A percentile compares a stretch with the other conserved stretches of the same genome.
phyloP scores from a whole-genome alignment of 169 alveolate genomes.

The Babesia divergens region DNA sequence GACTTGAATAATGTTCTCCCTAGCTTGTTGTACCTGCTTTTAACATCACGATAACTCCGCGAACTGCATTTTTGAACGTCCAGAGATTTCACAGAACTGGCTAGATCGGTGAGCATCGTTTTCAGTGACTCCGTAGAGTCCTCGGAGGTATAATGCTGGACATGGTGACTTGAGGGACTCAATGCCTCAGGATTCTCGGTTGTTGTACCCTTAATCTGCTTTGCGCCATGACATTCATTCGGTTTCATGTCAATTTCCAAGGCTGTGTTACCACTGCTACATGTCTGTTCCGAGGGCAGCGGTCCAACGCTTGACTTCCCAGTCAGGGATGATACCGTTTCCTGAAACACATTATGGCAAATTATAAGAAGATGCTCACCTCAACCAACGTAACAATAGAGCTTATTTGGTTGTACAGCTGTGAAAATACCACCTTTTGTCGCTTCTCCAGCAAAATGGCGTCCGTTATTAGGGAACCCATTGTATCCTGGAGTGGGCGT shows the following conservation, averaged over 20 bases:
- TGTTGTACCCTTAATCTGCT: too few species aligned
- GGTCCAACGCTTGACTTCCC: not conserved
- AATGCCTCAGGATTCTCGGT: too few species aligned
- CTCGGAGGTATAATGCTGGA: not conserved
- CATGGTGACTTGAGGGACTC: too few species aligned
- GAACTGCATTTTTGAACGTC: conserved; percentile 17
- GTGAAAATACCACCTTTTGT: conserved; percentile 33
- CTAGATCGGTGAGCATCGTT: conserved; percentile 9
- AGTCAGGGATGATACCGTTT: conserved; percentile 13
- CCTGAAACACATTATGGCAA: conserved; percentile 3
- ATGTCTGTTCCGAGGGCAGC: not conserved
- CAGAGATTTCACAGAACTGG: conserved; percentile 21
- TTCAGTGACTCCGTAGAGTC: not conserved
- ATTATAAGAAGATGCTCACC: not conserved
- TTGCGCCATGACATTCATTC: too few species aligned
- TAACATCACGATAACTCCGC: conserved; percentile 7
- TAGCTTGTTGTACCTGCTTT: not conserved
- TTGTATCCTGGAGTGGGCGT: conserved; percentile 52
- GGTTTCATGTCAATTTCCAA: not conserved
- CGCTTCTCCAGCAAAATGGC: conserved; percentile 42
- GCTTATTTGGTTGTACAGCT: conserved; percentile 26
- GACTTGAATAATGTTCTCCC: conserved; percentile 20
- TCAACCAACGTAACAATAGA: conserved; percentile 16
- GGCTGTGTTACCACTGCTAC: not conserved
- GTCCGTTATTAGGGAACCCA: conserved; percentile 53